Percentiles rank a stretch among this genome's conserved stretches.
Evolutionary conservation across 2,329 filamentous ascomycete species (phyloP).

Genomic region (Dactylonectria estremocensis): DNA sequence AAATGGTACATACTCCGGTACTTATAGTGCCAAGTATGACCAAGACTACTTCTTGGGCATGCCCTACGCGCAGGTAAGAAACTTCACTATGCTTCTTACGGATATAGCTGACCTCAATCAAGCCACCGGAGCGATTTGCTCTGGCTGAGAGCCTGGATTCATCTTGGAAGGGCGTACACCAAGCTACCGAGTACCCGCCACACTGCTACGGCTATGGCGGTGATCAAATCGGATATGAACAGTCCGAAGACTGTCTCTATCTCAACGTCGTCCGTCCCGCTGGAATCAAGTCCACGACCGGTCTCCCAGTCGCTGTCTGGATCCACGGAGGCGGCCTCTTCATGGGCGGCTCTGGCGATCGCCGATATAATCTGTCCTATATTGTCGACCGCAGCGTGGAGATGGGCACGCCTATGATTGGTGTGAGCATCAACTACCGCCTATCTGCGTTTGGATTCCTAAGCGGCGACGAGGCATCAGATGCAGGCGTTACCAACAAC

Average conservation of each 20-base stretch:
- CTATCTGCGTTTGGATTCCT: slow-evolving; percentile 65
- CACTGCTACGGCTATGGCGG: slow-evolving; percentile 67
- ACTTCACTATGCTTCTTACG: background rate
- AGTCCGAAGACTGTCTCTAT: slow-evolving; percentile 72
- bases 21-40: slow-evolving; percentile 37
- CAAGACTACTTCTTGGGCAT: slow-evolving; percentile 44
- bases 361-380: slow-evolving; percentile 73
- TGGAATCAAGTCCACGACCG: slow-evolving; percentile 55
- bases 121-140: slow-evolving; percentile 40
- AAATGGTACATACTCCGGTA: slow-evolving; percentile 43
- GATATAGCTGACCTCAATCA: slow-evolving; percentile 1
- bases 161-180: slow-evolving; percentile 57
- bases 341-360: slow-evolving; percentile 56
- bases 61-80: slow-evolving; percentile 41
- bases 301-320: slow-evolving; percentile 71
- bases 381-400: slow-evolving; percentile 65
- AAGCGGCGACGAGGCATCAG: slow-evolving; percentile 56
- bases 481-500: slow-evolving; percentile 63
- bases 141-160: slow-evolving; percentile 59
- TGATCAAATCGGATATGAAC: slow-evolving; percentile 42
- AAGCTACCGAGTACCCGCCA: slow-evolving; percentile 61
- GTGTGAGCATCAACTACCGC: slow-evolving; percentile 65
- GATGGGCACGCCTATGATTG: slow-evolving; percentile 64
- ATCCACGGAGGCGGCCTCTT: slow-evolving; percentile 63
- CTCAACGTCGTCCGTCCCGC: slow-evolving; percentile 73